A percentile compares a stretch with the other conserved stretches of the same genome.
Evolutionary conservation across 257 asterid species (phyloP).

Genomic region (Fraxinus pennsylvanica): DNA sequence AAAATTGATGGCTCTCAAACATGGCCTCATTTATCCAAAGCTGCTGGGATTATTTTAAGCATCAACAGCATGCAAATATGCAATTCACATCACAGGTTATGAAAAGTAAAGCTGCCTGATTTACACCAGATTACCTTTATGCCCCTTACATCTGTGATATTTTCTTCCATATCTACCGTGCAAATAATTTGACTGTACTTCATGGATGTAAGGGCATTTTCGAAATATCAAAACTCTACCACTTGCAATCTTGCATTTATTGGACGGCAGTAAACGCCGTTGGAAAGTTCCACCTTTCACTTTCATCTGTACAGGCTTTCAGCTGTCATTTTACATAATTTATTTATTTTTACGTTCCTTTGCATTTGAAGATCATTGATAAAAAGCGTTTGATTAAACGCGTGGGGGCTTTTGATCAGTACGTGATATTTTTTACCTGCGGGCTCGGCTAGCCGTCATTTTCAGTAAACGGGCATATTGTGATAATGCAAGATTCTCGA

Average conservation of each 20-base stretch:
- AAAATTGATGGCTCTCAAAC: no score
- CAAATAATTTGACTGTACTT: not conserved
- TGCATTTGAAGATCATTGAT: conserved; percentile 28
- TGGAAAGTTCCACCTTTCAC: conserved; percentile 58
- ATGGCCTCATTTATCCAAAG: not conserved
- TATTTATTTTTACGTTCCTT: conserved; percentile 22
- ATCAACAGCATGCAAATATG: conserved; percentile 30
- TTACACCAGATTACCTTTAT: conserved; percentile 17
- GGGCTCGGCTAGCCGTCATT: conserved; percentile 33
- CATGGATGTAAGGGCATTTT: conserved; percentile 36
- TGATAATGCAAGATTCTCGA: conserved; percentile 65
- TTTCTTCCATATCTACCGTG: not conserved
- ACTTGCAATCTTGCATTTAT: conserved; percentile 42
- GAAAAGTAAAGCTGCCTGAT: conserved; percentile 50
- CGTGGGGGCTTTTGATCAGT: conserved; percentile 56
- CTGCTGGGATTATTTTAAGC: conserved; percentile 24
- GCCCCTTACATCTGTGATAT: conserved; percentile 26
- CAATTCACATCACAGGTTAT: conserved; percentile 30
- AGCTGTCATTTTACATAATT: conserved; percentile 28
- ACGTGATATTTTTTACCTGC: conserved; percentile 36
- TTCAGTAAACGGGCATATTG: conserved; percentile 45
- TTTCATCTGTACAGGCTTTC: conserved; percentile 28
- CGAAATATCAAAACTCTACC: conserved; percentile 32
- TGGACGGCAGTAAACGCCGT: conserved; percentile 44
- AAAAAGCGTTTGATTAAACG: conserved; percentile 33